Percentiles rank a stretch among this genome's conserved stretches.
Evolutionary conservation across 768 basidiomycete species (phyloP).

Genomic region (Lactarius hatsudake): DNA sequence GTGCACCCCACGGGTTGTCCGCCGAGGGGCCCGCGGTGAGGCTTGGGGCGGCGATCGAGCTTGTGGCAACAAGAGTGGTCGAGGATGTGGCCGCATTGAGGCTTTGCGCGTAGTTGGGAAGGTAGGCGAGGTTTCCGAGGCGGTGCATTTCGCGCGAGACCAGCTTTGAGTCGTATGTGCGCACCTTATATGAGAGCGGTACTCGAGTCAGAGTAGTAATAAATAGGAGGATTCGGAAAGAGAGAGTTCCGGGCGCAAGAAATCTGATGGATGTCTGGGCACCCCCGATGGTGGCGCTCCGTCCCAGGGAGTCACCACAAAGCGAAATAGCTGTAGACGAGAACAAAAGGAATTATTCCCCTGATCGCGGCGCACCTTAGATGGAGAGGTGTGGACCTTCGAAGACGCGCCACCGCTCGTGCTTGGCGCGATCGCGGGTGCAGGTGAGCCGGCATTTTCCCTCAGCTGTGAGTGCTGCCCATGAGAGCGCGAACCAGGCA

Average conservation of each 20-base stretch:
- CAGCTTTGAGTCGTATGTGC: conserved; percentile 77
- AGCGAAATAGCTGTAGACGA: not conserved
- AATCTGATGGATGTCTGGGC: not conserved
- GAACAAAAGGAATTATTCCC: not conserved
- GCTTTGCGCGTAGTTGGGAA: conserved; percentile 51
- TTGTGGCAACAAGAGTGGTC: conserved; percentile 38
- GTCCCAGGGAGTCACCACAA: not conserved
- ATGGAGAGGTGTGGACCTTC: conserved; percentile 32
- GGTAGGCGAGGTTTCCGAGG: conserved; percentile 59
- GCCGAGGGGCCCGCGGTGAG: conserved; percentile 38
- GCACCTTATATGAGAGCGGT: conserved; percentile 41
- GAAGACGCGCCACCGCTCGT: conserved; percentile 29
- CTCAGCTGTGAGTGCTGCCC: conserved; percentile 26
- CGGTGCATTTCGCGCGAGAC: conserved; percentile 86
- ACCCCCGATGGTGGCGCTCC: not conserved
- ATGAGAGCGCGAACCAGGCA: conserved; percentile 27
- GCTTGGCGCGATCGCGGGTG: conserved; percentile 29
- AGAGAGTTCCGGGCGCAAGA: not conserved
- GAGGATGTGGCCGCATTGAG: conserved; percentile 50
- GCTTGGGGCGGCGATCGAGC: conserved; percentile 24
- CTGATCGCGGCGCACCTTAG: conserved; percentile 21
- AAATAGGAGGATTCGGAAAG: not conserved
- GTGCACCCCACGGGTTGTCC: conserved; percentile 74
- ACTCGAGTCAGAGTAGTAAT: not conserved
- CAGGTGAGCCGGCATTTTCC: conserved; percentile 30